Base-by-base conservation (phyloP, 2,329 filamentous ascomycete species). In the Microdochium nivale region DNA sequence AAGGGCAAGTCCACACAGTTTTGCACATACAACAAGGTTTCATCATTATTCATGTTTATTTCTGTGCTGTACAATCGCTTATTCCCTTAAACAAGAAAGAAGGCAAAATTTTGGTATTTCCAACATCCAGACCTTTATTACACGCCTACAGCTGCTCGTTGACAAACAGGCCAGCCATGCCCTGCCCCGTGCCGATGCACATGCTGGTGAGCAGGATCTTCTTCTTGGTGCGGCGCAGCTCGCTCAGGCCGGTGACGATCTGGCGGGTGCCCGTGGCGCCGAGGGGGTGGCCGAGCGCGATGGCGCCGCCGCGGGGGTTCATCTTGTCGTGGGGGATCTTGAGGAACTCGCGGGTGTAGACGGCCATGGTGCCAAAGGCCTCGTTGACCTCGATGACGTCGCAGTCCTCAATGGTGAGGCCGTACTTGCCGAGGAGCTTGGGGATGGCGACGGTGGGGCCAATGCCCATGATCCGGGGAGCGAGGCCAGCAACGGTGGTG, bases 401-500 rank as follows among this genome's bases (percentile, higher is more conserved):
- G 55, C 94, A 81, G 61, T 97, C 94, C 53, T 86, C 80, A 51
- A 95, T 75, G 24, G 78, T 81, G 55, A 99, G 71, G 70, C 86
- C 83, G 78, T 86, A 84, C 73, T 94, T 86, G 64, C 72, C 71
- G 47, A 99, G 80, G 27, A 99, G 83, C 81, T 99, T 99, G 56
- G 83, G 83, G 56, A 87, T 86, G 53, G 81, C 83, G 33, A 86
- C 70, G 44, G 83, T 83, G 33, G 88, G 88, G 51, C 88, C 88
- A 59, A 97, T 96, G 57, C 92, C 94, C 94, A 99, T 99, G 73
- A 99, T 90, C 57, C 94, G 81, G 5, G 94, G 94, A 1, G 94
- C 83, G 4, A 97, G 81, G 60, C 94, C 94, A 37, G 91, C 88
- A 43, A 96, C 85, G 11, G 91, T 96, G 52, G 91, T 88, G 61